Evolutionary conservation across 306 rosid species (phyloP), one percentile per base, ranked within the genome.

Genomic region (Begonia fuchsioides): DNA sequence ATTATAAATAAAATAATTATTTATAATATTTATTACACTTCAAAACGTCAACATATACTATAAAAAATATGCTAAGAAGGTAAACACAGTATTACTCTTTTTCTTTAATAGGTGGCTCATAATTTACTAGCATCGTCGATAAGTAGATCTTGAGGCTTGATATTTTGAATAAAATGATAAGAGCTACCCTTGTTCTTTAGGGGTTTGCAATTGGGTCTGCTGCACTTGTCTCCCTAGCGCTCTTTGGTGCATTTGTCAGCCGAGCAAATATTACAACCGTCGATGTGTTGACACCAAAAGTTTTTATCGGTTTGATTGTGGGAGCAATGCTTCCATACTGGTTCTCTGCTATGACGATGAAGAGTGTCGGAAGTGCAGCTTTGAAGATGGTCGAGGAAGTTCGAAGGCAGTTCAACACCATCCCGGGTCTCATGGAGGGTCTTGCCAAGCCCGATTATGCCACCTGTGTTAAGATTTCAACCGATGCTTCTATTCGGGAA

Each of bases 311-410:
- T 54, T 62, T 85, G 67, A 48, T 85, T 8, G 96, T 82, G 44
- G 96, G 98, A 38, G 86, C 96, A 0, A 92, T 92, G 98, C 94
- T 92, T 61, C 98, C 98, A 2, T 92, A 85, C 63, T 92, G 98
- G 96, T 92, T 92, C 72, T 92, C 96, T 48, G 93, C 98, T 61
- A 92, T 85, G 96, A 92, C 96, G 44, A 79, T 85, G 98, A 92
- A 92, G 80, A 92, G 96, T 58, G 96, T 92, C 51, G 98, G 98
- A 66, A 92, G 80, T 49, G 98, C 96, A 35, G 98, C 98, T 17
- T 68, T 92, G 1, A 79, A 82, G 80, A 92, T 92, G 98, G 98
- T 92, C 61, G 96, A 92, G 76, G 98, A 92, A 71, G 98, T 92
- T 1, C 84, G 94, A 49, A 69, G 96, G 57, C 96, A 92, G 60